Evolutionary conservation across 345 rosid species (phyloP).

Genomic region (Psidium guajava): DNA sequence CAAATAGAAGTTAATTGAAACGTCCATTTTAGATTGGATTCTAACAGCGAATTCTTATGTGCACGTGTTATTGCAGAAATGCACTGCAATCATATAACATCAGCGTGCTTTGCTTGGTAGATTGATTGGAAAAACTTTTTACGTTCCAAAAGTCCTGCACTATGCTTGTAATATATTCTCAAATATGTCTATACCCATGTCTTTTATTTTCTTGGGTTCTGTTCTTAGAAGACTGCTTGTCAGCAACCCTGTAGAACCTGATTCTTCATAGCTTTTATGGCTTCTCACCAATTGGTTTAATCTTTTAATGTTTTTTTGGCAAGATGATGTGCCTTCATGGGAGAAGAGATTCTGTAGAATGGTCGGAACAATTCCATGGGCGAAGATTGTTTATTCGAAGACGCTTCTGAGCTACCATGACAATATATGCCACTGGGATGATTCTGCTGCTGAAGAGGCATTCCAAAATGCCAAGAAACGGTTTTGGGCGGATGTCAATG

Average conservation of each 20-base stretch:
- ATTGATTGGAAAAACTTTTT: background rate
- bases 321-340: conserved; percentile 59
- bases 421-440: conserved; percentile 58
- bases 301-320: conserved; percentile 9
- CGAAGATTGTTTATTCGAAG: conserved; percentile 41
- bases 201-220: background rate
- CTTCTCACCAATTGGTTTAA: background rate
- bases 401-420: conserved; percentile 29
- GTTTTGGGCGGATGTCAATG: conserved; percentile 61
- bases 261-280: background rate
- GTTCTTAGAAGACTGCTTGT: background rate
- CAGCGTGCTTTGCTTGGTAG: background rate
- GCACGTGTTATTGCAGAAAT: background rate
- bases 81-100: background rate
- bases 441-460: conserved; percentile 73
- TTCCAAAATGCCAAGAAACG: conserved; percentile 57
- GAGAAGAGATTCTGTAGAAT: conserved; percentile 63
- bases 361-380: conserved; percentile 69
- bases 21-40: background rate
- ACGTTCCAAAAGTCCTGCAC: background rate
- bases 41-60: background rate
- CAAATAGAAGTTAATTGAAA: background rate
- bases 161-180: background rate
- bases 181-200: background rate
- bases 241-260: background rate